Conservation (phyloP, 192 early-diverging fungal genomes). For the Coemansia umbellata region DNA sequence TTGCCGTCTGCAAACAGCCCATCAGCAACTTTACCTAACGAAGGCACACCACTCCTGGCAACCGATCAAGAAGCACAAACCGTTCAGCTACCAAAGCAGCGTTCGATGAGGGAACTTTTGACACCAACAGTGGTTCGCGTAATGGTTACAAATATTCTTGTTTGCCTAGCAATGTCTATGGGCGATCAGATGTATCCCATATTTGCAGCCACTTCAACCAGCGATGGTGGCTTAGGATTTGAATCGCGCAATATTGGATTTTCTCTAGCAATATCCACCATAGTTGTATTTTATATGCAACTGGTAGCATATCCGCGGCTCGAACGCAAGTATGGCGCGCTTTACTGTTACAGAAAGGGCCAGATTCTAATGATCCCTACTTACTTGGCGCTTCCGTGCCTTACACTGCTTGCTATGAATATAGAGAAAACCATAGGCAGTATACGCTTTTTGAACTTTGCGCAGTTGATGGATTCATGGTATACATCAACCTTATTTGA, state of each 20-base stretch:
- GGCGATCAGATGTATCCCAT: slow-evolving; percentile 37
- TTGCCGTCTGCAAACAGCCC: background rate
- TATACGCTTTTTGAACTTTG: background rate
- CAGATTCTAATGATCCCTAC: slow-evolving; percentile 4
- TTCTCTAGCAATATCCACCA: slow-evolving; percentile 38
- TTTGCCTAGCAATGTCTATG: slow-evolving; percentile 27
- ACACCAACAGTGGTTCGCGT: slow-evolving; percentile 16
- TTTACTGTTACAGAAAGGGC: slow-evolving; percentile 38
- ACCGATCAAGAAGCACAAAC: background rate
- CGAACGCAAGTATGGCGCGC: slow-evolving; percentile 38
- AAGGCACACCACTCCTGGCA: slow-evolving; percentile 9
- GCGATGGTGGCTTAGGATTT: slow-evolving; percentile 54
- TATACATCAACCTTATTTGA: background rate
- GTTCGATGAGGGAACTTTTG: slow-evolving; percentile 8
- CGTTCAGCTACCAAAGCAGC: slow-evolving; percentile 1
- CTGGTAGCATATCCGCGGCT: slow-evolving; percentile 48
- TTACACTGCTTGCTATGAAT: slow-evolving; percentile 3
- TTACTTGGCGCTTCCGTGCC: background rate
- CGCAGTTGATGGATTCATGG: background rate
- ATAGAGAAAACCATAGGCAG: background rate
- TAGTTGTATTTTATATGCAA: slow-evolving; percentile 50
- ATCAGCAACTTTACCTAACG: background rate
- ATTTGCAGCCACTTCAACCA: slow-evolving; percentile 32
- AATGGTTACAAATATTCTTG: slow-evolving; percentile 14
- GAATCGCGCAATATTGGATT: slow-evolving; percentile 48